Evolutionary conservation across 2,329 filamentous ascomycete species (phyloP).

Genomic region (Sclerotinia glacialis): DNA sequence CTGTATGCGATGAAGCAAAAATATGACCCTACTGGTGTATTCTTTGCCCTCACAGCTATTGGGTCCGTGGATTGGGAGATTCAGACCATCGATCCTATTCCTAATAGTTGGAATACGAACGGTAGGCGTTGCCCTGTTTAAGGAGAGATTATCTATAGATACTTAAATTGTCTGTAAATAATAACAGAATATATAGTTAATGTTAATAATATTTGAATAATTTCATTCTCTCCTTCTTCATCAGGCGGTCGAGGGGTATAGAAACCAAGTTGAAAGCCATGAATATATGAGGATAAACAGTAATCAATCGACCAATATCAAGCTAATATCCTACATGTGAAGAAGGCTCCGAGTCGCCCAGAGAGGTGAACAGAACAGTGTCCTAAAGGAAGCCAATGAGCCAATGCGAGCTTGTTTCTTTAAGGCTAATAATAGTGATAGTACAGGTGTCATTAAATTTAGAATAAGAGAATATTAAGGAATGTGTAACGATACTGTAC

Average conservation of each 20-base stretch:
- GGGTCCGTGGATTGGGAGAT: slow-evolving; percentile 42
- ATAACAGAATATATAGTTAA: not conserved
- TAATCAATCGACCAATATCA: not conserved
- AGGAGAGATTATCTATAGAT: not conserved
- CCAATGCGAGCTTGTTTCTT: too few species aligned
- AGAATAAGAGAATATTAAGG: not conserved
- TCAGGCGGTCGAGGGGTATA: too few species aligned
- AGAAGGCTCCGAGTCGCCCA: too few species aligned
- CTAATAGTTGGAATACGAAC: slow-evolving; percentile 20
- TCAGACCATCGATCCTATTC: slow-evolving; percentile 21
- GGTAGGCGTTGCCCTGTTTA: slow-evolving; percentile 13
- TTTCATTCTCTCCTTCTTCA: not conserved
- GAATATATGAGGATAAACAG: not conserved
- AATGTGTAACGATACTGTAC: too few species aligned
- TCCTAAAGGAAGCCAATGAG: too few species aligned
- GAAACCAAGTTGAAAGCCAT: not conserved
- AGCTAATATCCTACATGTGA: too few species aligned
- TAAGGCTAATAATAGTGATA: too few species aligned
- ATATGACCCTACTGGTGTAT: slow-evolving; percentile 27
- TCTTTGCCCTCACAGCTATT: slow-evolving; percentile 27
- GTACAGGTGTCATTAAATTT: too few species aligned
- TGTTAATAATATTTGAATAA: slow-evolving; percentile 3
- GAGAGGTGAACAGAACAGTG: too few species aligned
- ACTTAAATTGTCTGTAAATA: not conserved
- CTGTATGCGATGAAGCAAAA: slow-evolving; percentile 30